phyloP scores from a whole-genome alignment of 371 early-diverging fungal genomes.

The Mortierella sp. region DNA sequence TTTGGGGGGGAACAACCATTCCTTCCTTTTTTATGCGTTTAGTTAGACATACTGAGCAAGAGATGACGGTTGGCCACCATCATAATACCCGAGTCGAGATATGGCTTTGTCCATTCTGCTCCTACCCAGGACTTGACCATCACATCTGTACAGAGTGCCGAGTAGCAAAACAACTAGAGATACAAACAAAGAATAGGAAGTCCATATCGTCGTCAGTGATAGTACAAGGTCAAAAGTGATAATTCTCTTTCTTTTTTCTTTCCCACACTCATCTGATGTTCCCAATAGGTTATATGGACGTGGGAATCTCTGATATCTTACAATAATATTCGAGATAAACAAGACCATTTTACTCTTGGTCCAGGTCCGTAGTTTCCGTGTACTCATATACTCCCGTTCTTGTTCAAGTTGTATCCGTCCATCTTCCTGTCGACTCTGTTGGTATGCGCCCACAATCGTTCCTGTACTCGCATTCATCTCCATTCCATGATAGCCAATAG shows the following conservation, averaged over 20 bases:
- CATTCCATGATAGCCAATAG: neutral
- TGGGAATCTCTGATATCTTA: slow-evolving; percentile 20
- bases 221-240: neutral
- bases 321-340: slow-evolving; percentile 62
- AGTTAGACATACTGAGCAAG: slow-evolving; percentile 55
- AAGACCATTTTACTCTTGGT: slow-evolving; percentile 64
- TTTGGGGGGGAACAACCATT: neutral
- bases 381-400: slow-evolving; percentile 15
- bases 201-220: slow-evolving; percentile 1
- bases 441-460: too few relatives aligned
- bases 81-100: slow-evolving; percentile 45
- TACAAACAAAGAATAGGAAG: neutral
- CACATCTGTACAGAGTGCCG: slow-evolving; percentile 33
- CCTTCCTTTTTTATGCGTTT: neutral
- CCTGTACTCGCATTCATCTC: too few relatives aligned
- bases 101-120: slow-evolving; percentile 27
- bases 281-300: neutral
- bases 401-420: slow-evolving; percentile 34
- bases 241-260: neutral
- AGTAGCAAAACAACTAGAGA: slow-evolving; percentile 60
- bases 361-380: slow-evolving; percentile 48
- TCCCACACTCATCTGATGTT: neutral
- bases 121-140: slow-evolving; percentile 33
- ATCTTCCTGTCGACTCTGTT: slow-evolving; percentile 33
- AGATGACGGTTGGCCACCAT: slow-evolving; percentile 41